Evolutionary conservation across 495 filamentous ascomycete genomes (phyloP).

Genomic region (Trichoderma gamsii): DNA sequence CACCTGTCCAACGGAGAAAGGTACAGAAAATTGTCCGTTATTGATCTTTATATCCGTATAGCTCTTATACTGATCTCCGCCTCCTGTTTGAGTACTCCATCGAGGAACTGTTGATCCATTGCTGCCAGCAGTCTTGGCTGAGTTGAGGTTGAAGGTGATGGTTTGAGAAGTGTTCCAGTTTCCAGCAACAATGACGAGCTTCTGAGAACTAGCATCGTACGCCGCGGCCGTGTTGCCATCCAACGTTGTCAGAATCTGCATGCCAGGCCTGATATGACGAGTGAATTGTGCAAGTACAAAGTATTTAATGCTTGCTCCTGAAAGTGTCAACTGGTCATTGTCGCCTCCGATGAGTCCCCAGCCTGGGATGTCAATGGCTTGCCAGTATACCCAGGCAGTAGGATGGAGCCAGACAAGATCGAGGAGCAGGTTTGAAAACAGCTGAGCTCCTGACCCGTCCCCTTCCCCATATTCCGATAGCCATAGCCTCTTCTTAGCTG

Average conservation of each 20-base stretch:
- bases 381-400: slow-evolving; percentile 39
- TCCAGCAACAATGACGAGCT: slow-evolving; percentile 33
- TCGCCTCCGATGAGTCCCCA: slow-evolving; percentile 34
- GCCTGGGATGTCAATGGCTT: slow-evolving; percentile 31
- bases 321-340: slow-evolving; percentile 26
- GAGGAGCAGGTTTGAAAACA: slow-evolving; percentile 31
- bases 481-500: slow-evolving; percentile 18
- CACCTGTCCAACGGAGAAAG: slow-evolving; percentile 24
- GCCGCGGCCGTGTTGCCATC: slow-evolving; percentile 32
- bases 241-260: slow-evolving; percentile 25
- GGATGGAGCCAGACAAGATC: slow-evolving; percentile 34
- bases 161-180: slow-evolving; percentile 34
- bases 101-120: slow-evolving; percentile 28
- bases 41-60: slow-evolving; percentile 26
- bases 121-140: slow-evolving; percentile 24
- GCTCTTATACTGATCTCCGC: slow-evolving; percentile 29
- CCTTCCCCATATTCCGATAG: not conserved
- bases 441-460: slow-evolving; percentile 28
- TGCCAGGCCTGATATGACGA: slow-evolving; percentile 31
- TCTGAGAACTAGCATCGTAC: slow-evolving; percentile 28
- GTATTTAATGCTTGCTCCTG: slow-evolving; percentile 30
- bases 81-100: slow-evolving; percentile 31
- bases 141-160: slow-evolving; percentile 32
- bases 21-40: slow-evolving; percentile 27
- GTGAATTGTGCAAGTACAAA: slow-evolving; percentile 34